phyloP scores from a whole-genome alignment of 768 basidiomycete species.

The Podaxis carcinomalis region DNA sequence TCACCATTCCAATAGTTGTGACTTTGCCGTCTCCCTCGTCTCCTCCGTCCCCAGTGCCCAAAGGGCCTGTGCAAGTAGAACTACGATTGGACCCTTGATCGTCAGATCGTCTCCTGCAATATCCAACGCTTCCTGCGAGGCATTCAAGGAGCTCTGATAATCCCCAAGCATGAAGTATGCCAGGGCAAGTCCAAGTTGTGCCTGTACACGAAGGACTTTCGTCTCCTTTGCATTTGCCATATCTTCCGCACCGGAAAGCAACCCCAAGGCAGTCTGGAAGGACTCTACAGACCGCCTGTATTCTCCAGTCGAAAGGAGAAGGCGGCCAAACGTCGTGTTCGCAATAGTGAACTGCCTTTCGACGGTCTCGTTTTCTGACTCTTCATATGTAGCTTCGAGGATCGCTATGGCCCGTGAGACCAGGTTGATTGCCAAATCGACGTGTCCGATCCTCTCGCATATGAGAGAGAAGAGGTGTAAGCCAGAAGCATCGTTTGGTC shows the following conservation, averaged over 20 bases:
- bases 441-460: constrained; percentile 78
- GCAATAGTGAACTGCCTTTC: constrained; percentile 81
- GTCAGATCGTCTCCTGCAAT: constrained; percentile 42
- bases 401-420: constrained; percentile 62
- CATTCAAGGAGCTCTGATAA: constrained; percentile 54
- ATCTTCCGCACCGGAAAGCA: constrained; percentile 54
- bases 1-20: constrained; percentile 79
- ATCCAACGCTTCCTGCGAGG: constrained; percentile 65
- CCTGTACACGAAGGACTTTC: constrained; percentile 45
- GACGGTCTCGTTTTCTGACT: constrained; percentile 71
- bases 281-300: constrained; percentile 61
- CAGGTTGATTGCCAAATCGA: constrained; percentile 52
- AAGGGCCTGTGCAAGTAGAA: constrained; percentile 80
- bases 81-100: constrained; percentile 63
- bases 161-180: constrained; percentile 65
- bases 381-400: constrained; percentile 87
- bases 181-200: constrained; percentile 68
- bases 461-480: constrained; percentile 82
- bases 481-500: constrained; percentile 67
- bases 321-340: constrained; percentile 75
- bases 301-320: constrained; percentile 58
- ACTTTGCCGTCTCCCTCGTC: constrained; percentile 71
- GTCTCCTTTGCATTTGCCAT: constrained; percentile 15
- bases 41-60: constrained; percentile 82
- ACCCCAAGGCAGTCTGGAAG: constrained; percentile 67